Evolutionary conservation across 306 rosid species (phyloP), one percentile per base, ranked within the genome.

Genomic region (Quercus aquifolioides): DNA sequence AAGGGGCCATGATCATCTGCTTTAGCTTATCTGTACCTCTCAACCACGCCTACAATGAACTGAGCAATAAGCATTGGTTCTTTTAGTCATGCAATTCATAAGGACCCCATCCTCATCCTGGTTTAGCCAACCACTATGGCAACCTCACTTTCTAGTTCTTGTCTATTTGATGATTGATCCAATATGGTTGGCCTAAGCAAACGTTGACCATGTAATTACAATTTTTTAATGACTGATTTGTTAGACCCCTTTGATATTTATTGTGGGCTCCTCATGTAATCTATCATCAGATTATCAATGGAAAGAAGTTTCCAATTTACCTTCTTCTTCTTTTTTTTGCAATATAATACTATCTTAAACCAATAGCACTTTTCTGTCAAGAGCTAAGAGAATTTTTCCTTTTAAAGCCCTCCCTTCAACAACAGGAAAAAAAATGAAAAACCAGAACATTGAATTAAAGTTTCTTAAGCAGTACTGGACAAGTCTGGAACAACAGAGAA

Each of bases 241-340:
- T 60, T 49, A 11, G 54, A 9, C 15, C 15, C 54, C 17, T 46
- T 46, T 12, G 54, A 46, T 46, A 11, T 2, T 46, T 46, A 5
- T 26, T 21, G 17, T 23, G 1, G 64, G 13, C 11, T 59, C 65
- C 30, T 23, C 23, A 4, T 12, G 14, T 4, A 21, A 11, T 60
- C 6, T 0, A 23, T 13, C 1, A 21, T 25, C 12, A 58, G 11
- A n/a, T 26, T 11, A 59, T 59, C 26, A 59, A 10, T 59, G 4
- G 65, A 59, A 20, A 59, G 25, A 11, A 21, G 46, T 21, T 59
- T 21, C 0, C 31, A 4, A 59, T 21, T 21, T 59, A 59, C 46
- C 3, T 0, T 41, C 2, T 2, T 0, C 0, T 38, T 0, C 2
- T 0, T 2, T 1, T 38, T 7, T 38, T 38, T 38, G 46, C 46